A percentile compares a stretch with the other conserved stretches of the same genome.
Conservation (phyloP, 495 filamentous ascomycete species). For the Xylaria acuta region DNA sequence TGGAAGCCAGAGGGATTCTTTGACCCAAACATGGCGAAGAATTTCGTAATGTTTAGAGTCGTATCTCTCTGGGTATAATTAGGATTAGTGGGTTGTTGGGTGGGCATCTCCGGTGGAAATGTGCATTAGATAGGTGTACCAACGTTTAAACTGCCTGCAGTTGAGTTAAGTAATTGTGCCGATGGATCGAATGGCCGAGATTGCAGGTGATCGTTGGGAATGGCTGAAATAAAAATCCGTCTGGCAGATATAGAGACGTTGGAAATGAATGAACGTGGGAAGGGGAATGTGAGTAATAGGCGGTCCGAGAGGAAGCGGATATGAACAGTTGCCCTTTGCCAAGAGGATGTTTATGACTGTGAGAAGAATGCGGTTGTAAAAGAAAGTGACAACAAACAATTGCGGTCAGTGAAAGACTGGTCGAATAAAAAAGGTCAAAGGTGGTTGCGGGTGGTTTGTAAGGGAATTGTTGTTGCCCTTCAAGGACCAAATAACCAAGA, state of each 20-base stretch:
- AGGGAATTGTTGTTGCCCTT: constrained; percentile 30
- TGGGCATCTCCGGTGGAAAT: constrained; percentile 31
- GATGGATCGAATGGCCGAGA: constrained; percentile 10
- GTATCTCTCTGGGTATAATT: constrained; percentile 38
- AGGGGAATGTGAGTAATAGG: constrained; percentile 3
- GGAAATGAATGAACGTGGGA: constrained; percentile 30
- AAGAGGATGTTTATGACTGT: constrained; percentile 28
- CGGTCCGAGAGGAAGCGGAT: background rate
- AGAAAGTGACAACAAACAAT: constrained; percentile 27
- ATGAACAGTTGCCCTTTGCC: constrained; percentile 2
- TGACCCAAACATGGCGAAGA: constrained; percentile 61
- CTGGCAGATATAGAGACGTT: constrained; percentile 36
- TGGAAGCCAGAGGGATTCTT: constrained; percentile 56
- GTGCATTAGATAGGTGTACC: constrained; percentile 29
- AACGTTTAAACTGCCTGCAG: constrained; percentile 48
- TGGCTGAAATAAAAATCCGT: constrained; percentile 30
- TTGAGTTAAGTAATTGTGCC: constrained; percentile 19
- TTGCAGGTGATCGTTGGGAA: background rate
- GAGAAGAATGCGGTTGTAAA: constrained; percentile 14
- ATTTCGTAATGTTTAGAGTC: constrained; percentile 32
- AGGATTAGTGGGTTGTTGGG: constrained; percentile 33
- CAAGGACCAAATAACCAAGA: constrained; percentile 32
- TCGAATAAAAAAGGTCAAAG: constrained; percentile 12
- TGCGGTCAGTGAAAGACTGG: constrained; percentile 21
- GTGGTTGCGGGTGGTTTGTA: constrained; percentile 9